Conservation (phyloP, 176 grass and related monocot genomes). For the Tillandsia fasciculata region DNA sequence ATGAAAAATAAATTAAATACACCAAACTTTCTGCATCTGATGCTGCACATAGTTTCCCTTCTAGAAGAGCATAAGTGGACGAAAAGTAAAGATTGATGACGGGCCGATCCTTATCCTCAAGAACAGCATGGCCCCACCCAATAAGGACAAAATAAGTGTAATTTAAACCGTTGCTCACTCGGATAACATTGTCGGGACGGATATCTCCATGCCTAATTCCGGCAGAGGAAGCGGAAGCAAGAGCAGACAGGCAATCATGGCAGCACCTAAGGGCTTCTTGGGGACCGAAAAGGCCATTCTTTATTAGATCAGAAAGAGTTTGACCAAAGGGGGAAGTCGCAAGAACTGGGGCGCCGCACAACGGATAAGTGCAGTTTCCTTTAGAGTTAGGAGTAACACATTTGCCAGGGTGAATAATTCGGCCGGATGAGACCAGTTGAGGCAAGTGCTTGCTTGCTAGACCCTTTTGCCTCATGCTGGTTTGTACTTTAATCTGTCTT, state of each 20-base stretch:
- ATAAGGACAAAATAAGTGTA: conserved; percentile 65
- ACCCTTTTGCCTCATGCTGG: conserved; percentile 71
- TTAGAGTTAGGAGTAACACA: conserved; percentile 58
- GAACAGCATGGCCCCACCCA: conserved; percentile 94
- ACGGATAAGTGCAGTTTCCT: conserved; percentile 66
- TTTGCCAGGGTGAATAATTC: conserved; percentile 50
- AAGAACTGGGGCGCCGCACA: conserved; percentile 86
- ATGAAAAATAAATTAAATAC: conserved; percentile 83
- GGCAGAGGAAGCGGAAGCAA: conserved; percentile 60
- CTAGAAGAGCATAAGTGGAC: conserved; percentile 81
- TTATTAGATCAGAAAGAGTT: conserved; percentile 69
- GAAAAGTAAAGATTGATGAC: conserved; percentile 87
- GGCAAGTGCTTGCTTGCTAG: conserved; percentile 82
- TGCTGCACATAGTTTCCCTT: conserved; percentile 85
- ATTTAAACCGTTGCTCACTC: conserved; percentile 45
- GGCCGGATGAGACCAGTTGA: conserved; percentile 63
- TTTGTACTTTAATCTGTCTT: conserved; percentile 78
- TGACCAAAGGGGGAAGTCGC: conserved; percentile 73
- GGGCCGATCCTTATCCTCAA: conserved; percentile 81
- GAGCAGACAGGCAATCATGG: conserved; percentile 83
- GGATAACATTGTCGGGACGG: conserved; percentile 79
- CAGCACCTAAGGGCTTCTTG: conserved; percentile 94
- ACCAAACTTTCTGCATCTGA: conserved; percentile 89
- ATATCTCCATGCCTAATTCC: conserved; percentile 86
- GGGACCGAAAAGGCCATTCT: conserved; percentile 71